These are phyloP conservation scores for Chenopodium berlandieri DNA, from an alignment of 148 eudicot genomes.

Conservation along the genomic window DNA sequence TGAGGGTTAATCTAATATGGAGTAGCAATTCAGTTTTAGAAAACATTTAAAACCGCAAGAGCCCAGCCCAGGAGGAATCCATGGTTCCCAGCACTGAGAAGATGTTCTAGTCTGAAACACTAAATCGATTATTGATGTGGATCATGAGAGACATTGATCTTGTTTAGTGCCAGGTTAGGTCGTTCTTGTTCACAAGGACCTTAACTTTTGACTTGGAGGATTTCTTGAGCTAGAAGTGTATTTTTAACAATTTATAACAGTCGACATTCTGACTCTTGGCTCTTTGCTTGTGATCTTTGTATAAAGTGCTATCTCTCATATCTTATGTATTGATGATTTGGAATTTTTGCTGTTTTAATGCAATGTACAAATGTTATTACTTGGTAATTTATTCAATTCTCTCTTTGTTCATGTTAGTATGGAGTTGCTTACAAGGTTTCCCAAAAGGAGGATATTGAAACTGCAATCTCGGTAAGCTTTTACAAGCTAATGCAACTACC, in stretches of 20 bases:
- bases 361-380: background rate
- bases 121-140: no score
- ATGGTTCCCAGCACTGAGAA: background rate
- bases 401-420: conserved; percentile 43
- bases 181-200: background rate
- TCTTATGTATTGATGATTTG: background rate
- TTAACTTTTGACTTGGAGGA: background rate
- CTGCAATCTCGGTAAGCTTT: conserved; percentile 60
- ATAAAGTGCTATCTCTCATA: background rate
- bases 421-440: conserved; percentile 88
- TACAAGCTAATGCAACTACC: background rate
- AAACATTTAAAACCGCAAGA: no score
- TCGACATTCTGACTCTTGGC: background rate
- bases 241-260: background rate
- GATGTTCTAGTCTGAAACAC: background rate
- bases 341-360: background rate
- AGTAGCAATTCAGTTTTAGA: no score
- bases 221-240: background rate
- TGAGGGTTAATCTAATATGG: no score
- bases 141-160: no score
- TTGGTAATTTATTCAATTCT: background rate
- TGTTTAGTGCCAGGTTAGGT: no score
- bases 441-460: conserved; percentile 60
- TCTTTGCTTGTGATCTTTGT: background rate
- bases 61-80: no score